A percentile compares a stretch with the other conserved stretches of the same genome.
These are phyloP conservation scores for Solanum chiquidenum DNA, from an alignment of 257 asterid genomes.

Conservation along the genomic window DNA sequence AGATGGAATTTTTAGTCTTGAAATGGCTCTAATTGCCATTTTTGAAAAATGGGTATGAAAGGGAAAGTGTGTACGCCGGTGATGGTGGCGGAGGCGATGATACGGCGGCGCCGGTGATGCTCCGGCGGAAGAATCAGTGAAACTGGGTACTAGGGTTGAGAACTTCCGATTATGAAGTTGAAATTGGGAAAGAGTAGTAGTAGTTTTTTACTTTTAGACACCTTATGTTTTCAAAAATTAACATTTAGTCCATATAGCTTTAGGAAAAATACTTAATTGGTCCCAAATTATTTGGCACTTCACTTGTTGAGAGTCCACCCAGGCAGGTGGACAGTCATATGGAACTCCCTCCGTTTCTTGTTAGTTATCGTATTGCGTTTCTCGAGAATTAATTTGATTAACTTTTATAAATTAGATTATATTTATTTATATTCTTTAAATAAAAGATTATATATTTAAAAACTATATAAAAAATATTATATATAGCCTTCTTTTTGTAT, in stretches of 20 bases:
- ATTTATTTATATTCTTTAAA: too few species aligned
- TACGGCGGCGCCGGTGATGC: neutral
- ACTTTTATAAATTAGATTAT: too few species aligned
- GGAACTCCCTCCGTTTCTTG: neutral
- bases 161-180: neutral
- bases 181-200: neutral
- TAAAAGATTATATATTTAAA: too few species aligned
- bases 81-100: neutral
- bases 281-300: neutral
- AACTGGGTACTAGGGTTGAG: neutral
- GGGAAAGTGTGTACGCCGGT: neutral
- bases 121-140: neutral
- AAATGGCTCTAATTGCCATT: neutral
- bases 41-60: neutral
- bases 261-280: neutral
- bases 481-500: rapidly evolving
- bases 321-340: neutral
- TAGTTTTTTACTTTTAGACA: neutral
- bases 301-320: neutral
- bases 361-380: too few species aligned
- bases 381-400: too few species aligned
- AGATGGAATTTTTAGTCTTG: neutral
- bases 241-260: neutral
- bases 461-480: rapidly evolving
- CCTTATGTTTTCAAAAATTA: neutral